These are phyloP conservation scores for Phoma herbarum DNA, from an alignment of 2,329 filamentous ascomycete species.

Conservation along the genomic window DNA sequence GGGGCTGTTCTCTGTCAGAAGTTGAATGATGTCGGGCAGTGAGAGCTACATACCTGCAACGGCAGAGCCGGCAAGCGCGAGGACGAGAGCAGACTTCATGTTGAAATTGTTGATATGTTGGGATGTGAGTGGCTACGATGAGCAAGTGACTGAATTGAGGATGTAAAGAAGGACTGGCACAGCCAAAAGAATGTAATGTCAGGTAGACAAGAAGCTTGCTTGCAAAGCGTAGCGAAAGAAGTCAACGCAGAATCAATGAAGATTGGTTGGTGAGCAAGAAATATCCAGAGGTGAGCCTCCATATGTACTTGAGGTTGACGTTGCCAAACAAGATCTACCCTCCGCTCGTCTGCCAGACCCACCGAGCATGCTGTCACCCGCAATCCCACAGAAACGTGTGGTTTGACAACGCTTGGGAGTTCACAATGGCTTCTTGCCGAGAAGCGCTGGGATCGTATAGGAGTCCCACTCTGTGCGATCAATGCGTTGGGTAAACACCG, in stretches of 20 bases:
- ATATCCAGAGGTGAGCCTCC: neutral
- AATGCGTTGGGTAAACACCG: conserved; percentile 10
- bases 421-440: conserved; percentile 13
- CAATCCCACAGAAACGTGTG: conserved; percentile 17
- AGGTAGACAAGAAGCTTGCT: conserved; percentile 21
- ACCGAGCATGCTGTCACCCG: conserved; percentile 9
- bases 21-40: neutral
- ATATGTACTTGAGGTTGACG: conserved; percentile 25
- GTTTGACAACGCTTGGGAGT: conserved; percentile 22
- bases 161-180: conserved; percentile 22
- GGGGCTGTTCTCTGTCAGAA: conserved; percentile 17
- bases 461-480: conserved; percentile 15
- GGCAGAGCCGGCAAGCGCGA: conserved; percentile 36
- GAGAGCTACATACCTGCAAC: conserved; percentile 25
- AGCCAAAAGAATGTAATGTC: conserved; percentile 28
- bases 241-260: conserved; percentile 21
- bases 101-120: conserved; percentile 5
- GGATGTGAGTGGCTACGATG: neutral
- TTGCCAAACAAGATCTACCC: conserved; percentile 18
- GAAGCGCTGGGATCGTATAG: conserved; percentile 16
- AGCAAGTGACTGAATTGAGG: conserved; percentile 10
- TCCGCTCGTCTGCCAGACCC: conserved; percentile 23
- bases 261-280: conserved; percentile 21
- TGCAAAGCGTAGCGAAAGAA: conserved; percentile 22
- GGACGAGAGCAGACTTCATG: conserved; percentile 37